Evolutionary conservation across 2,329 filamentous ascomycete species (phyloP).

Genomic region (Shiraia sp.): DNA sequence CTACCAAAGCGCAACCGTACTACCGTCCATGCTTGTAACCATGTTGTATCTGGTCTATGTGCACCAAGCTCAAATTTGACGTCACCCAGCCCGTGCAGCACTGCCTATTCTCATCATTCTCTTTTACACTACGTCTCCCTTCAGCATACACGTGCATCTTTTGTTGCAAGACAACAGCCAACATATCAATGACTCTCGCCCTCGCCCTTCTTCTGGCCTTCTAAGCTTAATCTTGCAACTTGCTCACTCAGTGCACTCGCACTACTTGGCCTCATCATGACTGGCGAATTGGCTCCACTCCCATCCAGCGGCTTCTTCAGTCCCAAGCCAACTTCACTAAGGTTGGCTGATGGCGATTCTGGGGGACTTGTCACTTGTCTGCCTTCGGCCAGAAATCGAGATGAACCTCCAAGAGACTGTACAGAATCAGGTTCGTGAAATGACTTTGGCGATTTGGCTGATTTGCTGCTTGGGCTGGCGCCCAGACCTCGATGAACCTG

Average conservation of each 20-base stretch:
- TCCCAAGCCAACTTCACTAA: constrained; percentile 30
- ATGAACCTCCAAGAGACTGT: constrained; percentile 25
- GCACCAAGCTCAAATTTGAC: background rate
- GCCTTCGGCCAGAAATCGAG: constrained; percentile 15
- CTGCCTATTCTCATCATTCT: background rate
- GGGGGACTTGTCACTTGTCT: constrained; percentile 22
- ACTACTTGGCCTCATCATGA: constrained; percentile 19
- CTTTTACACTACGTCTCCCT: background rate
- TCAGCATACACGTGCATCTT: background rate
- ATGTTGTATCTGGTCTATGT: constrained; percentile 2
- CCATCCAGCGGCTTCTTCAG: constrained; percentile 39
- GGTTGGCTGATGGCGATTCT: constrained; percentile 23
- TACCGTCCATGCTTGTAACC: background rate
- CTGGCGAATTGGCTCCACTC: constrained; percentile 17
- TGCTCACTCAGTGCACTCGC: constrained; percentile 38
- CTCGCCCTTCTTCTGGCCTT: constrained; percentile 18
- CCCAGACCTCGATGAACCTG: constrained; percentile 48
- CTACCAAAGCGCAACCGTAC: constrained; percentile 2
- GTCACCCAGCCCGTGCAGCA: constrained; percentile 1
- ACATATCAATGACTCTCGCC: constrained; percentile 2
- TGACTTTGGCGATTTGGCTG: constrained; percentile 12
- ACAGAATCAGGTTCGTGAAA: constrained; percentile 34
- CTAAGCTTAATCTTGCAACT: constrained; percentile 34
- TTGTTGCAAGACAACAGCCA: background rate
- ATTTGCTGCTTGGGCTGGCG: constrained; percentile 23